Base-by-base conservation (phyloP, 2,329 filamentous ascomycete species). In the Colletotrichum shisoi region DNA sequence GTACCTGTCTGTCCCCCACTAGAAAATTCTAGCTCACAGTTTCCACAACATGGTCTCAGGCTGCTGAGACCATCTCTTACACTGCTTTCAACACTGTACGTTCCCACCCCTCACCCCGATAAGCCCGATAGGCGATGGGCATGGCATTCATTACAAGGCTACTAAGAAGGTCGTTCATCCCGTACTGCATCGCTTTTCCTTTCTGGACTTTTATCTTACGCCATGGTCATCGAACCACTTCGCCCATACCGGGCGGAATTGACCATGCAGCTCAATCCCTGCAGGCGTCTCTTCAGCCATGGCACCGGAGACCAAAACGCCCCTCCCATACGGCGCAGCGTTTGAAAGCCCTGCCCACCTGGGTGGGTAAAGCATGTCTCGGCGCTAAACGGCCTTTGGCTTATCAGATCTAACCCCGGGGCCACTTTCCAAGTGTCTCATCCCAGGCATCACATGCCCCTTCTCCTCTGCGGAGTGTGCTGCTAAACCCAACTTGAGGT, bases 361-460 rank as follows among this genome's bases (percentile, higher is more conserved):
- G 48, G 51, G 64, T 67, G 61, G 65, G 37, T 45, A 63, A 27
- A 34, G 24, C 8, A 31, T 19, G 52, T 40, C 27, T 19, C 52
- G 51, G 51, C 58, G 57, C 57, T 66, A 66, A 45, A 45, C 57
- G 51, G 42, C 61, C 17, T 64, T 59, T 58, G 60, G 51, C 65
- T 68, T 68, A 68, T 68, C 65, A 68, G 65, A 68, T 68, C 65
- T 40, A 40, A 65, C 19, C 54, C 67, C 53, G 42, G 58, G 2
- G 54, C 56, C 57, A 17, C 31, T 51, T 56, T 46, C 61, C 63
- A 67, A 54, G 37, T 58, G 58, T 63, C 67, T 67, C 67, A 63
- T 56, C 67, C 46, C 54, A 63, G 63, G 39, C 63, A 60, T 62
- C 57, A 67, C 67, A 59, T 63, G 63, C 31, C 58, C 62, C 15